phyloP scores from a whole-genome alignment of 495 filamentous ascomycete species.

The Hypoxylon cercidicola region DNA sequence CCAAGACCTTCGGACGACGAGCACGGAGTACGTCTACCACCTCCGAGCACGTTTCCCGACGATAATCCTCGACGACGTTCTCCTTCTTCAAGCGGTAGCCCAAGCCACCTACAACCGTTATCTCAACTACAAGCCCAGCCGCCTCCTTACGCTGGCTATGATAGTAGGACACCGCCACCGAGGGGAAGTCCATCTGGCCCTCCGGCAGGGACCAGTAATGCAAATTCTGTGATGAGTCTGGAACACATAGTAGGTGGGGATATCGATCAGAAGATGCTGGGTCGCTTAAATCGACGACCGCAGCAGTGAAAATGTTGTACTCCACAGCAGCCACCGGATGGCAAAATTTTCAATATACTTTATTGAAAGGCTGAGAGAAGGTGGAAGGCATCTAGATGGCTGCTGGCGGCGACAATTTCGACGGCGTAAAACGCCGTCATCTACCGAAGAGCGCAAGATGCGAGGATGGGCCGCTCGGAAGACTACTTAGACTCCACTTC shows the following conservation, averaged over 20 bases:
- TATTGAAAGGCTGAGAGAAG: conserved; percentile 5
- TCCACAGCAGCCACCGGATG: conserved; percentile 21
- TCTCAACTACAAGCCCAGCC: conserved; percentile 43
- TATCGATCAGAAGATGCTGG: conserved; percentile 60
- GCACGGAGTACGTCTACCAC: conserved; percentile 55
- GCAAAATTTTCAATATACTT: conserved; percentile 16
- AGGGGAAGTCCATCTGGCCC: conserved; percentile 41
- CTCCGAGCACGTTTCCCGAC: conserved; percentile 55
- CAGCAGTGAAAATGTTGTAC: conserved; percentile 8
- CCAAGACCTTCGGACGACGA: conserved; percentile 56
- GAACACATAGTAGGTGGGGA: conserved; percentile 54
- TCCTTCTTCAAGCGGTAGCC: conserved; percentile 55
- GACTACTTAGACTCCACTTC: conserved; percentile 34
- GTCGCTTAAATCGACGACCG: conserved; percentile 44
- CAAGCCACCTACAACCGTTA: conserved; percentile 51
- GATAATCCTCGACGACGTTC: conserved; percentile 59
- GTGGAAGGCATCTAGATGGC: conserved; percentile 34
- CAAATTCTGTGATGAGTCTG: conserved; percentile 57
- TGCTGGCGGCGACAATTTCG: conserved; percentile 42
- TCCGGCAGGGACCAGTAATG: conserved; percentile 36
- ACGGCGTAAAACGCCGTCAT: conserved; percentile 34
- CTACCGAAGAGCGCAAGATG: conserved; percentile 17
- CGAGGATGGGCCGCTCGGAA: conserved; percentile 25
- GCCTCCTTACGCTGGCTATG: conserved; percentile 37
- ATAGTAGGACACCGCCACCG: conserved; percentile 41